Percentiles rank a stretch among this genome's conserved stretches.
These are phyloP conservation scores for Paxillus ammoniavirescens DNA, from an alignment of 768 basidiomycete genomes.

Conservation along the genomic window DNA sequence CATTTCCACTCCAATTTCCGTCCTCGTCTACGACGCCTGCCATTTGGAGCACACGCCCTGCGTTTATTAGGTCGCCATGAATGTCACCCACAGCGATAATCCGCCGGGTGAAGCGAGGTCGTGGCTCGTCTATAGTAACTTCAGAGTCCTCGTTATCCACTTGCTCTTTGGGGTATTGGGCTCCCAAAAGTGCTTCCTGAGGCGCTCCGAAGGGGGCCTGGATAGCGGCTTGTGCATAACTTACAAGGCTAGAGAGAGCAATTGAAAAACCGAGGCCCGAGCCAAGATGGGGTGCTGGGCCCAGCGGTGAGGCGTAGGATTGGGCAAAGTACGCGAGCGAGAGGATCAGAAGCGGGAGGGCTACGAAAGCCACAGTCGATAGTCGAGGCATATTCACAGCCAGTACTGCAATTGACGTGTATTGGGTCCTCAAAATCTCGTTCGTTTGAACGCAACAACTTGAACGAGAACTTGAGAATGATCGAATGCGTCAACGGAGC, in stretches of 20 bases:
- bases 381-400: slow-evolving; percentile 22
- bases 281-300: slow-evolving; percentile 31
- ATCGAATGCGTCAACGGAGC: neutral
- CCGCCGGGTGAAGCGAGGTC: slow-evolving; percentile 37
- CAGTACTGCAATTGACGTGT: neutral
- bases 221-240: slow-evolving; percentile 21
- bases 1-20: slow-evolving; percentile 78
- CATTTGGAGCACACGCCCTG: slow-evolving; percentile 77
- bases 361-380: slow-evolving; percentile 16
- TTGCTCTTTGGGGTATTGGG: slow-evolving; percentile 3
- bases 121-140: slow-evolving; percentile 17
- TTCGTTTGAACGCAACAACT: slow-evolving; percentile 7
- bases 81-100: slow-evolving; percentile 92
- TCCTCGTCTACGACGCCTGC: slow-evolving; percentile 69
- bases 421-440: neutral
- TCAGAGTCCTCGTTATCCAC: slow-evolving; percentile 8
- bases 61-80: slow-evolving; percentile 85
- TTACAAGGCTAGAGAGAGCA: slow-evolving; percentile 25
- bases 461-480: neutral
- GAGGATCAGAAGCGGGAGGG: slow-evolving; percentile 25
- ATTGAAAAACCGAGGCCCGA: slow-evolving; percentile 19
- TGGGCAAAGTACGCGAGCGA: slow-evolving; percentile 31
- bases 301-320: slow-evolving; percentile 30
- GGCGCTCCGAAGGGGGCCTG: slow-evolving; percentile 21
- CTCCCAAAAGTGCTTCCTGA: slow-evolving; percentile 8